Conservation (phyloP, 257 asterid species). For the Echium plantagineum region DNA sequence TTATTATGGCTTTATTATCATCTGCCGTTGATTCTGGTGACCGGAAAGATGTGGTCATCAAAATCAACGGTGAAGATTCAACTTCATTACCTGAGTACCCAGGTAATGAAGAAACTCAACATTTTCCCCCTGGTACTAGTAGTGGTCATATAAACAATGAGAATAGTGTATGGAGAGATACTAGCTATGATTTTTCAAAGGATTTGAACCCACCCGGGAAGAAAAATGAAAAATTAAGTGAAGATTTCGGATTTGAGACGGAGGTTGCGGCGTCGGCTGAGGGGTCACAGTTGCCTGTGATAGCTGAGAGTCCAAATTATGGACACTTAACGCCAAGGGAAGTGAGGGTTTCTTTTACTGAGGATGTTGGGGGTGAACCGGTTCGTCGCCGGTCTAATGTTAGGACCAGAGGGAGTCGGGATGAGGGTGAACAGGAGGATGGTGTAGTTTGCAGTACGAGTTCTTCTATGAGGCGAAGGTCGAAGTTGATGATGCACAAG, state of each 20-base stretch:
- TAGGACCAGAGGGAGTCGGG: not conserved
- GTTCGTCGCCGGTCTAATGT: slow-evolving; percentile 17
- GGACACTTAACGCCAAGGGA: slow-evolving; percentile 31
- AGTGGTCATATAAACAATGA: not conserved
- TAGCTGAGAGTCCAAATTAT: slow-evolving; percentile 36
- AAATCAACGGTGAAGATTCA: not conserved
- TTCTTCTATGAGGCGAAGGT: slow-evolving; percentile 40
- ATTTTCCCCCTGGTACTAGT: not conserved
- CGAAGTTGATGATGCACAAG: slow-evolving; percentile 29
- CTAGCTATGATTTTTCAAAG: slow-evolving; percentile 37
- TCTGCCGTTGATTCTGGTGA: not conserved
- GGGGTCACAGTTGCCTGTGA: slow-evolving; percentile 31
- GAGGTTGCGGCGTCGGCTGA: slow-evolving; percentile 20
- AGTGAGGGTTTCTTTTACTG: slow-evolving; percentile 33
- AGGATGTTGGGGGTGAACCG: slow-evolving; percentile 8
- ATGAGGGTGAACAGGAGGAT: slow-evolving; percentile 31
- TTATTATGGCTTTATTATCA: not conserved
- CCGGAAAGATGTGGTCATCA: not conserved
- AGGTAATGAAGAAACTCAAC: not conserved
- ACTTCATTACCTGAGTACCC: not conserved
- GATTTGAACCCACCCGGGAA: slow-evolving; percentile 10
- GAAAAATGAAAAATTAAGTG: slow-evolving; percentile 14
- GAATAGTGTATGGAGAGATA: slow-evolving; percentile 22
- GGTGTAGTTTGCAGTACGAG: slow-evolving; percentile 47
- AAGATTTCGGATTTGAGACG: slow-evolving; percentile 31